phyloP scores from a whole-genome alignment of 306 rosid genomes.

The Vigna nakashimae region DNA sequence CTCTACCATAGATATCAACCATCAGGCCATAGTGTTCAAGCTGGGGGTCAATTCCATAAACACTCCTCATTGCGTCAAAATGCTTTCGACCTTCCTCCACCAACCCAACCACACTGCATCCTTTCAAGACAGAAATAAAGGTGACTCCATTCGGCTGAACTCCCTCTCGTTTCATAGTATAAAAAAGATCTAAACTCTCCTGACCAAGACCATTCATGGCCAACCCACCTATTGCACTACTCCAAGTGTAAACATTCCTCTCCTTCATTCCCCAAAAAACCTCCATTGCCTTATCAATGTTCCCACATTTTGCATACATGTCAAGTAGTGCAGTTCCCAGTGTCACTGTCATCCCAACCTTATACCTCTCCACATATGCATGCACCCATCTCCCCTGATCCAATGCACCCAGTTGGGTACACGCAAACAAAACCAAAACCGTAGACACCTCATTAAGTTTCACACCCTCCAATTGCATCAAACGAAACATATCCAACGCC shows the following conservation, averaged over 20 bases:
- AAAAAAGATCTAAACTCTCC: constrained; percentile 58
- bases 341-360: constrained; percentile 51
- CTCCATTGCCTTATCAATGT: constrained; percentile 65
- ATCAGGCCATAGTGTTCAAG: constrained; percentile 71
- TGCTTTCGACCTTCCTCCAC: constrained; percentile 60
- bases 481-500: constrained; percentile 56
- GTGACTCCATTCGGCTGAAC: constrained; percentile 60
- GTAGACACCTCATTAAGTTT: constrained; percentile 64
- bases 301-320: constrained; percentile 74
- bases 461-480: constrained; percentile 68
- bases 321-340: constrained; percentile 68
- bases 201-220: constrained; percentile 70
- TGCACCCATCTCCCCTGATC: constrained; percentile 76
- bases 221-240: constrained; percentile 64
- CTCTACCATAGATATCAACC: constrained; percentile 70
- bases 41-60: constrained; percentile 58
- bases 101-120: constrained; percentile 67
- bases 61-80: constrained; percentile 60
- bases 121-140: constrained; percentile 59
- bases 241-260: constrained; percentile 71
- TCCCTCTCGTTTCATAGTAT: constrained; percentile 56
- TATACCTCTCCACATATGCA: constrained; percentile 60
- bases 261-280: constrained; percentile 66
- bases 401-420: constrained; percentile 65
- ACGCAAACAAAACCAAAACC: constrained; percentile 64